Base-by-base conservation (phyloP, 352 stramenopile species). In the Saprolegnia diclina region DNA sequence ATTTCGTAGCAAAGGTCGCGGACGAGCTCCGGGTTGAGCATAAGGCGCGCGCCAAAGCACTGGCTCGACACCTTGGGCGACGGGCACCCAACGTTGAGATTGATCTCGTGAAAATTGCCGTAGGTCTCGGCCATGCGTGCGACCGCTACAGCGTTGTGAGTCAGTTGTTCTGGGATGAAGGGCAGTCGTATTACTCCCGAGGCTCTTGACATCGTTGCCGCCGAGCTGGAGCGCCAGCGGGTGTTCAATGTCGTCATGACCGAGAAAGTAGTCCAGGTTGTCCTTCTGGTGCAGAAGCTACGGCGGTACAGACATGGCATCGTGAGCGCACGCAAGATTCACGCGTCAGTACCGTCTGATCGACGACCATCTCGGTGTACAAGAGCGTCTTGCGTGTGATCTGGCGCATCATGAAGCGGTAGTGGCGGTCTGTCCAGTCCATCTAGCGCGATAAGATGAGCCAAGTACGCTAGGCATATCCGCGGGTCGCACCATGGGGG, bases 311-410 rank as follows among this genome's bases (percentile, higher is more conserved):
- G 13, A 32, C 72, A 11, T 16, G 13, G 9, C 37, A 29, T 21
- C 9, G 54, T 44, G 54, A 62, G 42, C 4, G 5, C 5, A 22
- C 19, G 4, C 10, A 19, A 14, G 42, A 14, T 32, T 24, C 14
- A 10, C n/a, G 44, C 26, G 19, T 44, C 73, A 79, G 54, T 48
- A 99, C 85, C 14, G 96, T 98, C 72, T 98, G 91, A 52, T 97
- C 93, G 45, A 98, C 94, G 22, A 99, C 88, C 97, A 99, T 99
- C 82, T 99, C 97, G 11, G 94, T 99, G 77, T 97, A 99, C 19
- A 99, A 76, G 40, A 98, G 74, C 22, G 95, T 99, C 52, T 80
- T 76, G 64, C 89, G 85, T 6, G 95, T 98, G 72, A 99, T 87
- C 40, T 98, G 83, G 13, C 96, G 87, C 71, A 98, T 90, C 71